Conservation (phyloP, 2,329 filamentous ascomycete genomes). For the Leptodontidium sp. region DNA sequence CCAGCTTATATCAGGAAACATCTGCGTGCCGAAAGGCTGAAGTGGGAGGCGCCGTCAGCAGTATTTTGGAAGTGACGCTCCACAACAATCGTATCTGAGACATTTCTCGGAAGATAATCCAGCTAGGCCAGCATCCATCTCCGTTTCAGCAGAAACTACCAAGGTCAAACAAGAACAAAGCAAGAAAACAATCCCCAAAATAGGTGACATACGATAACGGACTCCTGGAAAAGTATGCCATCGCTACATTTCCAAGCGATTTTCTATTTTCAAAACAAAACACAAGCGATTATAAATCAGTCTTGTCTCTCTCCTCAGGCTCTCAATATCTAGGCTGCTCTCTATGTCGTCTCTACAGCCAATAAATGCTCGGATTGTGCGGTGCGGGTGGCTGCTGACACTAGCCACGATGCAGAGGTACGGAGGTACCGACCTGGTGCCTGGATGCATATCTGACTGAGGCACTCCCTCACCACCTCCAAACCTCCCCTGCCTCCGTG, state of each 20-base stretch:
- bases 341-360: neutral
- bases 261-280: neutral
- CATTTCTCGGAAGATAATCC: too few relatives aligned
- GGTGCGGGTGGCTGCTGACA: slow-evolving; percentile 4
- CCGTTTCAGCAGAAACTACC: too few relatives aligned
- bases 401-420: neutral
- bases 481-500: neutral
- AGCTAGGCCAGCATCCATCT: too few relatives aligned
- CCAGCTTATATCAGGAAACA: too few relatives aligned
- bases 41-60: too few relatives aligned
- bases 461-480: neutral
- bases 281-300: neutral
- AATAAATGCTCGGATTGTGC: neutral
- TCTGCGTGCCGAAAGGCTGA: too few relatives aligned
- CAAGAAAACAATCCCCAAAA: too few relatives aligned
- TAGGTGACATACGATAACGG: neutral
- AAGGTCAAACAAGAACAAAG: too few relatives aligned
- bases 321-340: neutral
- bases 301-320: too few relatives aligned
- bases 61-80: too few relatives aligned
- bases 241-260: neutral
- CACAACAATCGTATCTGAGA: too few relatives aligned
- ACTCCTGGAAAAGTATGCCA: neutral
- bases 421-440: slow-evolving; percentile 1
- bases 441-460: neutral